Evolutionary conservation across 2,329 filamentous ascomycete genomes (phyloP).

Genomic region (Podosphaera leucotricha): DNA sequence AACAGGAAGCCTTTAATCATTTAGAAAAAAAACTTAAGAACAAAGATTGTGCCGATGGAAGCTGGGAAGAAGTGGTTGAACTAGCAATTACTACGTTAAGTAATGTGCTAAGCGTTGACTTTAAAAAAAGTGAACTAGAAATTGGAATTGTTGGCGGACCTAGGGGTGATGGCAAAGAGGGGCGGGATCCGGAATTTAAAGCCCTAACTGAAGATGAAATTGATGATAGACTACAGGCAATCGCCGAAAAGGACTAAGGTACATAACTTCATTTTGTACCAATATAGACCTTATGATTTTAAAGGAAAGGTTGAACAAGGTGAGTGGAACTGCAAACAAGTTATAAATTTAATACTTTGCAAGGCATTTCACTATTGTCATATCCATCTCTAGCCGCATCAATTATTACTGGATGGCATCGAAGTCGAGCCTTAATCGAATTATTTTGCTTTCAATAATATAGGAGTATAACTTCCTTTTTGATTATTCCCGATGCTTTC

Average conservation of each 20-base stretch:
- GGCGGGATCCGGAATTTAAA: conserved; percentile 57
- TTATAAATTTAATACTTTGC: too few relatives aligned
- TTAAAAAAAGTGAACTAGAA: conserved; percentile 98
- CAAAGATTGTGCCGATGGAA: conserved; percentile 81
- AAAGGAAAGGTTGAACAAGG: too few relatives aligned
- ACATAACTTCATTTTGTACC: background rate
- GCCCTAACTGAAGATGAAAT: conserved; percentile 92
- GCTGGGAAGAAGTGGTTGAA: conserved; percentile 95
- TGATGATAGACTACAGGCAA: conserved; percentile 90
- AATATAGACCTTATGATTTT: conserved; percentile 2
- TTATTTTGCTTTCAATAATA: too few relatives aligned
- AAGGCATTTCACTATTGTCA: too few relatives aligned
- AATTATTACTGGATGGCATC: too few relatives aligned
- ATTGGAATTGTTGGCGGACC: conserved; percentile 92
- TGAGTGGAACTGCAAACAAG: too few relatives aligned
- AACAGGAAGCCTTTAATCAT: conserved; percentile 95
- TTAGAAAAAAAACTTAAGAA: conserved; percentile 99
- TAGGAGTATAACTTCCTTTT: too few relatives aligned
- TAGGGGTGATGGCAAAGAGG: conserved; percentile 57
- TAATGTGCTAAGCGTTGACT: conserved; percentile 93
- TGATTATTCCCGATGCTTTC: too few relatives aligned
- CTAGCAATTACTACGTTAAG: conserved; percentile 86
- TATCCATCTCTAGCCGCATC: too few relatives aligned
- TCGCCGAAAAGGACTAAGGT: conserved; percentile 86
- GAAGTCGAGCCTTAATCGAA: too few relatives aligned